A percentile compares a stretch with the other conserved stretches of the same genome.
Evolutionary conservation across 2,329 filamentous ascomycete genomes (phyloP).

Genomic region (Cordyceps javanica): DNA sequence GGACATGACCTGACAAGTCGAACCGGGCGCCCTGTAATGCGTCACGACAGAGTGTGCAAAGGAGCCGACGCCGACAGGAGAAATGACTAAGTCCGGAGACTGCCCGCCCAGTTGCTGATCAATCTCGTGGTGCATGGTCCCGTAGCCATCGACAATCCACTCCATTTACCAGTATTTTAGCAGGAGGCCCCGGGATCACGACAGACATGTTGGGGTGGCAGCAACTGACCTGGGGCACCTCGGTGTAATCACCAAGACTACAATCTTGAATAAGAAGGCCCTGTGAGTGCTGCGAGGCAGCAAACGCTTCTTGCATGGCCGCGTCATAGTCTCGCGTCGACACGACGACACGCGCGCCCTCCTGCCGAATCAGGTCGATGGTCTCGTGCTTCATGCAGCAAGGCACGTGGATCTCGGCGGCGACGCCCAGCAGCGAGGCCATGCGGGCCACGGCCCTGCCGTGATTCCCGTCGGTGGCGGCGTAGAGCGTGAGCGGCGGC

Average conservation of each 20-base stretch:
- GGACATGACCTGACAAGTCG: slow-evolving; percentile 40
- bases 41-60: slow-evolving; percentile 62
- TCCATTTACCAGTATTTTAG: slow-evolving; percentile 19
- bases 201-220: no score
- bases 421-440: slow-evolving; percentile 51
- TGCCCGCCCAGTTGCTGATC: slow-evolving; percentile 49
- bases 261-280: slow-evolving; percentile 62
- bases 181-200: no score
- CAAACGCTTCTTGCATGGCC: slow-evolving; percentile 44
- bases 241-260: slow-evolving; percentile 58
- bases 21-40: slow-evolving; percentile 50
- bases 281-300: slow-evolving; percentile 30
- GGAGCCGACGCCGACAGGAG: slow-evolving; percentile 64
- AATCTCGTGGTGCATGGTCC: slow-evolving; percentile 63
- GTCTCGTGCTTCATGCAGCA: slow-evolving; percentile 48
- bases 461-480: slow-evolving; percentile 72
- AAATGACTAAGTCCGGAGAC: slow-evolving; percentile 44
- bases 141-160: slow-evolving; percentile 75
- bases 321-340: slow-evolving; percentile 58
- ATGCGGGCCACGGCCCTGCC: slow-evolving; percentile 67
- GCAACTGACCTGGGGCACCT: slow-evolving; percentile 50
- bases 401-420: slow-evolving; percentile 58
- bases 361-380: slow-evolving; percentile 46
- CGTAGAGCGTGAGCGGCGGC: slow-evolving; percentile 43
- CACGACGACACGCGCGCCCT: slow-evolving; percentile 55